Evolutionary conservation across 768 basidiomycete species (phyloP).

Genomic region (Coprinopsis strossmayeri): DNA sequence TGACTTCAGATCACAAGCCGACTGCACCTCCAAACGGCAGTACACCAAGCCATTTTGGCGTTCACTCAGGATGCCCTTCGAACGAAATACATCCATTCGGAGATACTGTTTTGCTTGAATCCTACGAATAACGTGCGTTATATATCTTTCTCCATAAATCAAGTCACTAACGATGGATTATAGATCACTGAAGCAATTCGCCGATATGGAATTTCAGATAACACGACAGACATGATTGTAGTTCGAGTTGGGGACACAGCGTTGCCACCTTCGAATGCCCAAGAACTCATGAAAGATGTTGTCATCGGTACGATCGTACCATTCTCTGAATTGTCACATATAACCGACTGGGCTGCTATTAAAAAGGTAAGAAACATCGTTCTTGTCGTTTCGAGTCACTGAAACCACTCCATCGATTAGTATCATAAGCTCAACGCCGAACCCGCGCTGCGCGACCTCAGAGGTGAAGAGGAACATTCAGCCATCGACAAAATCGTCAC

Average conservation of each 20-base stretch:
- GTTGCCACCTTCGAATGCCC: slow-evolving; percentile 23
- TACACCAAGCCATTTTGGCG: slow-evolving; percentile 76
- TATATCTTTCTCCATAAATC: background rate
- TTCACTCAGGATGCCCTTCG: slow-evolving; percentile 51
- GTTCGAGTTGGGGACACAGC: slow-evolving; percentile 51
- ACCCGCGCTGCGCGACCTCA: slow-evolving; percentile 26
- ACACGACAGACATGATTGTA: slow-evolving; percentile 59
- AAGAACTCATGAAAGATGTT: slow-evolving; percentile 46
- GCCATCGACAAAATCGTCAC: slow-evolving; percentile 61
- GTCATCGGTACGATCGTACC: slow-evolving; percentile 53
- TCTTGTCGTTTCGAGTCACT: background rate
- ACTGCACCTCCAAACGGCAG: slow-evolving; percentile 77
- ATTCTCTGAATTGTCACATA: slow-evolving; percentile 32
- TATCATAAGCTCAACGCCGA: slow-evolving; percentile 67
- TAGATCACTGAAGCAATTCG: slow-evolving; percentile 87
- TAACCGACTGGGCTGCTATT: slow-evolving; percentile 69
- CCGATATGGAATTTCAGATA: slow-evolving; percentile 76
- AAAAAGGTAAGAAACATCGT: slow-evolving; percentile 52
- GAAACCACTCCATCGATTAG: slow-evolving; percentile 31
- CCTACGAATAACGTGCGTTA: slow-evolving; percentile 74
- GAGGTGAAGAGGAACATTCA: slow-evolving; percentile 27
- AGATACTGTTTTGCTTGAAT: slow-evolving; percentile 82
- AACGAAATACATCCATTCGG: slow-evolving; percentile 73
- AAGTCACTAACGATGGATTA: background rate
- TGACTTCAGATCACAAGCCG: slow-evolving; percentile 67